Evolutionary conservation across 192 early-diverging fungal genomes (phyloP).

Genomic region (Obelidium mucronatum): DNA sequence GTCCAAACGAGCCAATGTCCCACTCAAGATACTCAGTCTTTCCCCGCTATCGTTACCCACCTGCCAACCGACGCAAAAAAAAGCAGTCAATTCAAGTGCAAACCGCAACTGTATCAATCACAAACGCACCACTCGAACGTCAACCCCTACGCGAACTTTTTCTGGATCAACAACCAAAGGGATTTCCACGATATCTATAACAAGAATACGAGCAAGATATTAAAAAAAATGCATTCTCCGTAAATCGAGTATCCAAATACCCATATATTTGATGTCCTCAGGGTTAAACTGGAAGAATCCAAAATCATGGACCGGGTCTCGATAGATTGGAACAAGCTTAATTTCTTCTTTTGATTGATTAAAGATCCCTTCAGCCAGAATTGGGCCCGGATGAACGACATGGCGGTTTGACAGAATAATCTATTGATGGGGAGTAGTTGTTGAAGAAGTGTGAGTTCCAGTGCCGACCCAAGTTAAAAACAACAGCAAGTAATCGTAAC

Average conservation of each 20-base stretch:
- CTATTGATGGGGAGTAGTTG: conserved; percentile 3
- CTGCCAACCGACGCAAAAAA: not conserved
- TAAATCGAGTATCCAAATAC: no score
- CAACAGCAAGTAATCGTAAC: conserved; percentile 42
- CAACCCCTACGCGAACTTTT: conserved; percentile 75
- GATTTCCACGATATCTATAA: conserved; percentile 70
- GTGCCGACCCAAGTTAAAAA: not conserved
- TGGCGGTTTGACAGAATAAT: conserved; percentile 74
- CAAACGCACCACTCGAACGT: conserved; percentile 67
- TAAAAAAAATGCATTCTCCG: no score
- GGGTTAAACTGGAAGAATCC: conserved; percentile 78
- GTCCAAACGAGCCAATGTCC: conserved; percentile 52
- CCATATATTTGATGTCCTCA: conserved; percentile 74
- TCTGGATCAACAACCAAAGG: conserved; percentile 65
- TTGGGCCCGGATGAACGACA: conserved; percentile 74
- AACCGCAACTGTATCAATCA: not conserved
- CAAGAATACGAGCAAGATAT: no score
- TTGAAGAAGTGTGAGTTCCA: not conserved
- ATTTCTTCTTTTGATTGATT: conserved; percentile 68
- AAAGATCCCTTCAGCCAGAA: conserved; percentile 51
- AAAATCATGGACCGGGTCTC: conserved; percentile 73
- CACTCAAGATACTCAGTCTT: conserved; percentile 48
- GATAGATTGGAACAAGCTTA: conserved; percentile 74
- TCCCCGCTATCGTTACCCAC: conserved; percentile 54
- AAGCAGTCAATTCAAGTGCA: not conserved